Conservation (phyloP, 768 basidiomycete genomes). For the Ramaria sp. region DNA sequence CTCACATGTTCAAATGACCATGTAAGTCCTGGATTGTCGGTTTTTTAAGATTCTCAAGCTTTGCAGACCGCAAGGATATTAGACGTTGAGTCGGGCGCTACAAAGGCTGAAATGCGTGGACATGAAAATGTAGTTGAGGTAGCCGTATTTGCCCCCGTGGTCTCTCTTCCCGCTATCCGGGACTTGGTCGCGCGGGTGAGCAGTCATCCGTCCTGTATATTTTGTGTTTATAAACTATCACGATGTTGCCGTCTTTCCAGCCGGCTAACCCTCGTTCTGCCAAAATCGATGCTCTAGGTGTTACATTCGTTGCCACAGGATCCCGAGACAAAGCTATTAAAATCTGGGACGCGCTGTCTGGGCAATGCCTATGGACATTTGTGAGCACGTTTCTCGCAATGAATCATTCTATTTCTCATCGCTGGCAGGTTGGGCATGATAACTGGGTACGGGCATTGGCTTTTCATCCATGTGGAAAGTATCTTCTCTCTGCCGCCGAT, state of each 20-base stretch:
- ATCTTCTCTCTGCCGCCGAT: slow-evolving; percentile 79
- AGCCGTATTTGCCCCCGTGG: slow-evolving; percentile 67
- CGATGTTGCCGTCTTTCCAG: slow-evolving; percentile 33
- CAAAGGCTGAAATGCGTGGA: slow-evolving; percentile 74
- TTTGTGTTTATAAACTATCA: slow-evolving; percentile 13
- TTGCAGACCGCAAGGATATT: slow-evolving; percentile 65
- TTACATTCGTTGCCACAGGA: slow-evolving; percentile 63
- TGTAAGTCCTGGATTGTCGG: slow-evolving; percentile 30
- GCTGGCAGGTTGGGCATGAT: slow-evolving; percentile 59
- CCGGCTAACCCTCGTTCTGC: slow-evolving; percentile 11
- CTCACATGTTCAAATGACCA: slow-evolving; percentile 84
- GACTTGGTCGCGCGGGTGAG: not conserved
- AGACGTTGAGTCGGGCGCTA: slow-evolving; percentile 63
- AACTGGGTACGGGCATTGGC: slow-evolving; percentile 85
- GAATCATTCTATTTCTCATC: not conserved
- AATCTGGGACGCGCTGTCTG: slow-evolving; percentile 73
- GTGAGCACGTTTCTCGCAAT: slow-evolving; percentile 7
- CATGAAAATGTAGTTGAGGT: slow-evolving; percentile 84
- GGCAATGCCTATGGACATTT: slow-evolving; percentile 64
- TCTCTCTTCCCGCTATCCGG: slow-evolving; percentile 63
- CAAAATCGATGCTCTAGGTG: not conserved
- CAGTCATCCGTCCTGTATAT: not conserved
- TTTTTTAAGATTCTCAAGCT: not conserved
- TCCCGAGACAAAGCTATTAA: slow-evolving; percentile 88
- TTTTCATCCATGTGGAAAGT: slow-evolving; percentile 89